phyloP scores from a whole-genome alignment of 306 rosid genomes.

The Abrus precatorius region DNA sequence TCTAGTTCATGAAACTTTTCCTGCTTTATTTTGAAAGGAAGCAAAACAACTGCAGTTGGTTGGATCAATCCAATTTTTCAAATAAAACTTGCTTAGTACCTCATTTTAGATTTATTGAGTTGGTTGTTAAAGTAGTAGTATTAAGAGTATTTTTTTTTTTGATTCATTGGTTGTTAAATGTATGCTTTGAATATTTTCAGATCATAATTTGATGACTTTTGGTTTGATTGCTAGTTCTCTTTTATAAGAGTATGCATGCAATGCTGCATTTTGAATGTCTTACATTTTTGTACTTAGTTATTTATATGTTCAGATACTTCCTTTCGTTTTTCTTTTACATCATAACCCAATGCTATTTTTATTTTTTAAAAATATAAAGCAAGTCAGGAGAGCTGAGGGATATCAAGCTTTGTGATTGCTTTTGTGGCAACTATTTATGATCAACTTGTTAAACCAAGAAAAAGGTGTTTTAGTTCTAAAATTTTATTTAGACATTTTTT shows the following conservation, averaged over 20 bases:
- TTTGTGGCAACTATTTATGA: conserved; percentile 20
- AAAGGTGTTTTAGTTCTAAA: not conserved
- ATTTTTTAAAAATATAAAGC: not conserved
- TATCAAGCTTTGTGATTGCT: not conserved
- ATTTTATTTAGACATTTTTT: not conserved
- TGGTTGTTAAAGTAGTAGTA: not conserved
- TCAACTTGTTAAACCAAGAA: conserved; percentile 12
- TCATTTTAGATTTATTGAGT: not conserved
- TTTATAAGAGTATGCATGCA: not conserved
- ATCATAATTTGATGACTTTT: conserved; percentile 8
- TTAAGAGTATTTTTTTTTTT: not conserved
- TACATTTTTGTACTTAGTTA: not conserved
- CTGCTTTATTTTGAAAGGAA: not conserved
- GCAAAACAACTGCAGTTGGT: conserved; percentile 6
- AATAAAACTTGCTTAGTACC: not conserved
- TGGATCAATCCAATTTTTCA: conserved; percentile 12
- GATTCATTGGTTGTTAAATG: too few relatives aligned
- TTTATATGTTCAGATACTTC: not conserved
- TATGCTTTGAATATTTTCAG: not conserved
- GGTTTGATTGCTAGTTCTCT: conserved; percentile 27
- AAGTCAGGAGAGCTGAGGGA: not conserved
- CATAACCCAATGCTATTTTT: not conserved
- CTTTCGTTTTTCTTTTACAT: not conserved
- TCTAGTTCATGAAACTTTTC: not conserved
- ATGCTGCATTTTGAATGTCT: conserved; percentile 17